Percentiles rank a stretch among this genome's conserved stretches.
phyloP scores from a whole-genome alignment of 2,329 filamentous ascomycete species.

The Teratosphaeria nubilosa region DNA sequence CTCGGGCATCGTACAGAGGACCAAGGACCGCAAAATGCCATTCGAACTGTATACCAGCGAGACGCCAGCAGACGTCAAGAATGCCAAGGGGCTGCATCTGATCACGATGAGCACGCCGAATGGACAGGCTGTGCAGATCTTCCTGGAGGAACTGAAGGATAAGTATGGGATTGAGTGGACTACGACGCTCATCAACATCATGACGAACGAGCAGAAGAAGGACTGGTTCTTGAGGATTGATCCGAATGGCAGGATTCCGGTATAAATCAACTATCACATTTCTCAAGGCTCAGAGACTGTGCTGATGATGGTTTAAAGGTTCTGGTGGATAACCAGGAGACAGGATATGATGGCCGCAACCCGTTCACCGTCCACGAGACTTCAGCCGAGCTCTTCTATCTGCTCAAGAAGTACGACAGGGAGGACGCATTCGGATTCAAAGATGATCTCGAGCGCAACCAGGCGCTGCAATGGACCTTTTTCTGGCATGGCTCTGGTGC shows the following conservation, averaged over 20 bases:
- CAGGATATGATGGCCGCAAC: conserved; percentile 15
- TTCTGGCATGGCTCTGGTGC: conserved; percentile 41
- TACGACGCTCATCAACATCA: conserved; percentile 40
- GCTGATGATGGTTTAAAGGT: conserved; percentile 8
- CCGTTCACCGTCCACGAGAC: conserved; percentile 46
- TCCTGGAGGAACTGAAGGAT: conserved; percentile 46
- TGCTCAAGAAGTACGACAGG: conserved; percentile 41
- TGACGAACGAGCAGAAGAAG: conserved; percentile 46
- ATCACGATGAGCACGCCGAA: conserved; percentile 44
- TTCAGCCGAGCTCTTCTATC: conserved; percentile 43
- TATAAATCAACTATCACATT: neutral
- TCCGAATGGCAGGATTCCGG: conserved; percentile 36
- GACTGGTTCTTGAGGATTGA: conserved; percentile 20
- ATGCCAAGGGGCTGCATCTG: conserved; percentile 43
- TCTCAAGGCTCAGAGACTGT: neutral
- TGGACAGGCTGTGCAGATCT: conserved; percentile 43
- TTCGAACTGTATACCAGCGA: conserved; percentile 34
- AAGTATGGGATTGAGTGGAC: conserved; percentile 41
- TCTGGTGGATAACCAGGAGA: conserved; percentile 41
- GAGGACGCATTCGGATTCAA: conserved; percentile 43
- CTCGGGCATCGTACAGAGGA: neutral
- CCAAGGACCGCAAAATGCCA: conserved; percentile 24
- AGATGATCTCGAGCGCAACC: conserved; percentile 40
- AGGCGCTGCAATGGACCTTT: conserved; percentile 44
- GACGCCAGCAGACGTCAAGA: conserved; percentile 36